phyloP scores from a whole-genome alignment of 2,329 filamentous ascomycete species.

The Cladobotryum mycophilum region DNA sequence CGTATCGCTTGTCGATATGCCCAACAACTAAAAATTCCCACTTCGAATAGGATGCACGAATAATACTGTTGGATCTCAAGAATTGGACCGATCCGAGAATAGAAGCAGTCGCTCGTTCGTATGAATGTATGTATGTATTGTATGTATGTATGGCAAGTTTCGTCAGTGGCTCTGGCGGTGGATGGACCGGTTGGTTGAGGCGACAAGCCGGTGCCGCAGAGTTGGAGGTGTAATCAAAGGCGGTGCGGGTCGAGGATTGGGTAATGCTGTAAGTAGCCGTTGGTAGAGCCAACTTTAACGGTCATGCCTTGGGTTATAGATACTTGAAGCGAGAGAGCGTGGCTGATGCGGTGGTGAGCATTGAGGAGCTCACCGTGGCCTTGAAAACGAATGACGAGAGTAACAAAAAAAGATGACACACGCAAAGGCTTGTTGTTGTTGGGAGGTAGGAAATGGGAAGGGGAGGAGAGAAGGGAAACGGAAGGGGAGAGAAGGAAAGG shows the following conservation, averaged over 20 bases:
- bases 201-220: slow-evolving; percentile 3
- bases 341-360: background rate
- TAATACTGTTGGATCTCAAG: background rate
- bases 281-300: background rate
- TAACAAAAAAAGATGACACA: background rate
- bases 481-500: background rate
- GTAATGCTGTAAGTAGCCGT: background rate
- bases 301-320: background rate
- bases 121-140: background rate
- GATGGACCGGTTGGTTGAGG: slow-evolving; percentile 6
- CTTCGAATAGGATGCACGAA: background rate
- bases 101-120: too few species aligned
- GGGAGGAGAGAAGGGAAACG: background rate
- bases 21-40: background rate
- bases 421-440: background rate
- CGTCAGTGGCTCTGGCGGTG: slow-evolving; percentile 11
- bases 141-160: background rate
- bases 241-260: background rate
- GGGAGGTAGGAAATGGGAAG: background rate
- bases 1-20: background rate
- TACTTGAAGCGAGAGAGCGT: background rate
- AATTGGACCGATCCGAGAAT: too few species aligned
- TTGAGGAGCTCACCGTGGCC: background rate
- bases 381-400: slow-evolving; percentile 7
- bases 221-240: slow-evolving; percentile 1